Evolutionary conservation across 495 filamentous ascomycete genomes (phyloP), one percentile per base, ranked within the genome.

Genomic region (Friedmanniomyces simplex): DNA sequence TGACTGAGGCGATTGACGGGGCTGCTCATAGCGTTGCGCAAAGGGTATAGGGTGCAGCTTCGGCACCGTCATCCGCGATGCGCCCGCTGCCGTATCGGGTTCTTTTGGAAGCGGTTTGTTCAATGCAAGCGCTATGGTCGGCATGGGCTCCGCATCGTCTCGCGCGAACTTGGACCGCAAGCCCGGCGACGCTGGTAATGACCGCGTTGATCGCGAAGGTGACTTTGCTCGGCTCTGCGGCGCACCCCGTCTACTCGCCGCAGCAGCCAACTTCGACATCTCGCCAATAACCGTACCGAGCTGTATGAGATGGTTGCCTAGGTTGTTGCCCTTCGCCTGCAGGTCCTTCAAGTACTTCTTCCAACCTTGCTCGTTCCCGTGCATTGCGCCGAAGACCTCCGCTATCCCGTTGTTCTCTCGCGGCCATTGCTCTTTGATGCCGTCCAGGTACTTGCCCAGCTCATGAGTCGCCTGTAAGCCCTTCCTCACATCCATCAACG

Each of bases 391-490:
- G 49, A 66, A 69, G 4, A 72, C 69, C 8, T 55, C 57, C 1
- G 48, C 51, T 13, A 69, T 53, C n/a, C 64, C 69, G 7, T 62
- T 57, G 21, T 67, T 63, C 3, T 62, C 57, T 13, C 59, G 48
- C 12, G 63, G 55, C 68, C 80, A 78, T 37, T 83, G 76, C 46
- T 82, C 74, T 30, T 85, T 77, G 2, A 82, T 63, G 45, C 79
- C 71, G 1, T 75, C 73, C 41, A 98, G 71, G 67, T 95, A 96
- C 51, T 80, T 76, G 57, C 82, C 83, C 22, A 96, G 80, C 52
- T 86, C 85, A 47, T 81, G 79, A 42, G 86, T 88, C 1, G 88
- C 87, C 57, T 82, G 79, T 37, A 90, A 73, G 5, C 88, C 90
- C 59, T 91, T 86, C 43, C 77, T 71, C 22, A 95, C 77, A 69